Conservation (phyloP, 208 protist species). For the Kentomonas sorsogonicus region DNA sequence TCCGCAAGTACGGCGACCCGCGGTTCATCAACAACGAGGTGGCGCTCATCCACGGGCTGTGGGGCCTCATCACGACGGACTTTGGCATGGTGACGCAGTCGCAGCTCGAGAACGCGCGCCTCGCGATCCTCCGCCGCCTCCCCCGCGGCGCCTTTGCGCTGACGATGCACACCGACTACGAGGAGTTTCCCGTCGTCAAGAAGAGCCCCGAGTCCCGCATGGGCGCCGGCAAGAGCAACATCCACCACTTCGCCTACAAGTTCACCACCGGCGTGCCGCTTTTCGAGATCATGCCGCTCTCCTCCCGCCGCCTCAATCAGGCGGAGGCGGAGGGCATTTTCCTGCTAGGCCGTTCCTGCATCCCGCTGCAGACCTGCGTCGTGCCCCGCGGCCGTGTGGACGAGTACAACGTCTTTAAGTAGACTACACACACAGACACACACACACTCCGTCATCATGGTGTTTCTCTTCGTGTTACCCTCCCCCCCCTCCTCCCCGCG, state of each 20-base stretch:
- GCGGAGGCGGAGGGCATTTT: slow-evolving; percentile 89
- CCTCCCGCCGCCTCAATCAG: slow-evolving; percentile 67
- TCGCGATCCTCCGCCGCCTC: slow-evolving; percentile 82
- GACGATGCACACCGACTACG: slow-evolving; percentile 86
- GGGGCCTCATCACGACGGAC: slow-evolving; percentile 81
- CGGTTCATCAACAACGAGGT: slow-evolving; percentile 90
- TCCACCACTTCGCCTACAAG: slow-evolving; percentile 90
- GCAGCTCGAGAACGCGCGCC: slow-evolving; percentile 82
- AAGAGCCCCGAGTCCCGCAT: slow-evolving; percentile 89
- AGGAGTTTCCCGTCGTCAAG: slow-evolving; percentile 85
- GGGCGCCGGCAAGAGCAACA: slow-evolving; percentile 86
- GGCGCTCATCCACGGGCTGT: slow-evolving; percentile 74
- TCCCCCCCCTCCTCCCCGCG: slow-evolving; percentile 1
- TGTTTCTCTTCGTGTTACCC: no score
- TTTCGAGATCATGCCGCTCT: slow-evolving; percentile 74
- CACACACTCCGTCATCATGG: no score
- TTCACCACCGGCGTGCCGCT: slow-evolving; percentile 86
- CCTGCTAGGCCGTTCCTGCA: slow-evolving; percentile 66
- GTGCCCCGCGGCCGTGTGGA: slow-evolving; percentile 87
- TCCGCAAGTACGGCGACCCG: slow-evolving; percentile 80
- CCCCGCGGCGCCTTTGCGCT: slow-evolving; percentile 78
- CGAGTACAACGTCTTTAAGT: slow-evolving; percentile 89
- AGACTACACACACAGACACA: slow-evolving; percentile 6
- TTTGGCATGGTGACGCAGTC: slow-evolving; percentile 89
- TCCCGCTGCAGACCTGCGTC: slow-evolving; percentile 84